phyloP scores from a whole-genome alignment of 805 yeast genomes.

The Hanseniaspora vineae region DNA sequence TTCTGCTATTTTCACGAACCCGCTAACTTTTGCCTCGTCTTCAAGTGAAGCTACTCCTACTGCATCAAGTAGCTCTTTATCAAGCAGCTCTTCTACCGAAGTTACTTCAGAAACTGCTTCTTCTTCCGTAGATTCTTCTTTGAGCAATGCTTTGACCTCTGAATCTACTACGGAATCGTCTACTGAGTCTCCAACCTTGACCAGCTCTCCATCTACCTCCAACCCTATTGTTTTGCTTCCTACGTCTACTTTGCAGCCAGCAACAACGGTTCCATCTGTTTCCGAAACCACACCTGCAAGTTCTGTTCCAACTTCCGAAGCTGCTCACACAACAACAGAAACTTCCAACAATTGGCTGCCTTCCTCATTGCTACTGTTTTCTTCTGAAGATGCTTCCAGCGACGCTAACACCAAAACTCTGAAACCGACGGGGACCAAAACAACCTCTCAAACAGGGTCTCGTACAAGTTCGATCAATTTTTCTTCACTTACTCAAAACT shows the following conservation, averaged over 20 bases:
- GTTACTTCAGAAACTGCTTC: background rate
- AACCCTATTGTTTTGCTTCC: slow-evolving; percentile 4
- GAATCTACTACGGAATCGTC: background rate
- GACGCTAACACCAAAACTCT: slow-evolving; percentile 3
- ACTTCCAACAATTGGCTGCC: slow-evolving; percentile 19
- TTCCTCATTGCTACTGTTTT: slow-evolving; percentile 17
- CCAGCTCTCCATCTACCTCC: background rate
- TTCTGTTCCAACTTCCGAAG: slow-evolving; percentile 16
- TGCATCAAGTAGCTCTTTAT: slow-evolving; percentile 2
- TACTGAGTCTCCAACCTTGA: no score
- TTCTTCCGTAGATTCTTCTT: background rate
- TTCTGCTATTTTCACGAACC: no score
- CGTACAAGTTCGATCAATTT: background rate
- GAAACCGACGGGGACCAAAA: background rate
- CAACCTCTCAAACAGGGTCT: background rate
- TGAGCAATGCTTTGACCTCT: slow-evolving; percentile 7
- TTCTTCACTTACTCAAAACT: slow-evolving; percentile 22
- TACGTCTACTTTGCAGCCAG: slow-evolving; percentile 8
- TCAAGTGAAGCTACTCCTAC: no score
- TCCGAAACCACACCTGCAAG: slow-evolving; percentile 18
- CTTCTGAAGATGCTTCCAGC: slow-evolving; percentile 17
- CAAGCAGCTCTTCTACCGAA: slow-evolving; percentile 6
- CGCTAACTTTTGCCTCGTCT: no score
- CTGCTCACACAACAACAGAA: slow-evolving; percentile 25
- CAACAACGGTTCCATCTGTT: slow-evolving; percentile 17